A percentile compares a stretch with the other conserved stretches of the same genome.
phyloP scores from a whole-genome alignment of 352 stramenopile species.

The Globisporangium echinulatum region DNA sequence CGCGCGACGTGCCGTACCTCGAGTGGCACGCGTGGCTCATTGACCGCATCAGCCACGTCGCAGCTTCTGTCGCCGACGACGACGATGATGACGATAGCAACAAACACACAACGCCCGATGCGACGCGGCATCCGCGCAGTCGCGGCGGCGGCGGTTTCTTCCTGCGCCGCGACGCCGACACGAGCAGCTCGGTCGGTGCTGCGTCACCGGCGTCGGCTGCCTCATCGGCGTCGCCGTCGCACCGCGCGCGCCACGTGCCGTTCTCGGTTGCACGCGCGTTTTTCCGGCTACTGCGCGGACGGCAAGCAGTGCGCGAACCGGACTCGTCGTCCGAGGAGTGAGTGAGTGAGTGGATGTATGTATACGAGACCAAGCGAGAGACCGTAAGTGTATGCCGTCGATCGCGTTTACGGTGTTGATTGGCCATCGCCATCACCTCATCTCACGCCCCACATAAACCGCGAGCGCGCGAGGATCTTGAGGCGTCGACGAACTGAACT shows the following conservation, averaged over 20 bases:
- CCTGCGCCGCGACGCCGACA: constrained; percentile 5
- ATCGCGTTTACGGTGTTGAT: neutral
- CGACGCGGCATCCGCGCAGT: neutral
- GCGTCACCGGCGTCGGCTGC: neutral
- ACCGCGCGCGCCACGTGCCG: constrained; percentile 22
- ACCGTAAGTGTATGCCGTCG: neutral
- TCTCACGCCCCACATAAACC: too few species aligned
- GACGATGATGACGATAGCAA: constrained; percentile 11
- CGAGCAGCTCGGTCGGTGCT: constrained; percentile 1
- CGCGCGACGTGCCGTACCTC: constrained; percentile 65
- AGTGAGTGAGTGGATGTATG: neutral
- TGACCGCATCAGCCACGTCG: constrained; percentile 65
- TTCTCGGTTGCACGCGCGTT: constrained; percentile 65
- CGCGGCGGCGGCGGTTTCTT: constrained; percentile 6
- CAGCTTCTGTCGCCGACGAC: constrained; percentile 37
- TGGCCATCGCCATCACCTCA: neutral
- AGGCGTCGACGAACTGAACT: neutral
- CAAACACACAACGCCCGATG: constrained; percentile 5
- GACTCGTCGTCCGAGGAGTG: constrained; percentile 16
- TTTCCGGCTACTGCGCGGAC: constrained; percentile 55
- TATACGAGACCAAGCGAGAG: neutral
- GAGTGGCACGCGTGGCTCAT: constrained; percentile 82
- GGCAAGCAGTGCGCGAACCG: constrained; percentile 11
- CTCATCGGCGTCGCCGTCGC: constrained; percentile 6
- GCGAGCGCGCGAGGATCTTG: too few species aligned